Percentiles rank a stretch among this genome's conserved stretches.
These are phyloP conservation scores for Clavispora santaluciae DNA, from an alignment of 805 yeast species.

Conservation along the genomic window DNA sequence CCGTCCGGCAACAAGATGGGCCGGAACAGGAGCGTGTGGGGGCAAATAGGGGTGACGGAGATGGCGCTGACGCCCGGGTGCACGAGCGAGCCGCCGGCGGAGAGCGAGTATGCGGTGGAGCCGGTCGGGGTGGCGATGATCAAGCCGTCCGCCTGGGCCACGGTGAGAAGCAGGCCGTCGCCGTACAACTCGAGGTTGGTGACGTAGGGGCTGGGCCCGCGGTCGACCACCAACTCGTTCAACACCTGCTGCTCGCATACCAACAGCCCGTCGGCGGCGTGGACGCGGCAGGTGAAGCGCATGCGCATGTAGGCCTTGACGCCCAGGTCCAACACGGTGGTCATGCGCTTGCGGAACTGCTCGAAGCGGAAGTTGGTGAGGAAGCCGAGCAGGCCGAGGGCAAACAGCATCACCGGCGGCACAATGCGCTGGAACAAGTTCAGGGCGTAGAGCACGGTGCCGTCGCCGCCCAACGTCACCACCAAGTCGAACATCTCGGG, in stretches of 20 bases:
- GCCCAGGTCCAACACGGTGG: constrained; percentile 60
- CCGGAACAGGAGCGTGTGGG: constrained; percentile 89
- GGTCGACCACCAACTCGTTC: constrained; percentile 84
- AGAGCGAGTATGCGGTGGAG: constrained; percentile 89
- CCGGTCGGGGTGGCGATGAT: constrained; percentile 95
- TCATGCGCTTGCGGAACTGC: constrained; percentile 57
- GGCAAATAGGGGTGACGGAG: constrained; percentile 92
- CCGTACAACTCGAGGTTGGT: constrained; percentile 88
- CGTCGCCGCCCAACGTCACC: constrained; percentile 44
- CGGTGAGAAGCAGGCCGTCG: constrained; percentile 76
- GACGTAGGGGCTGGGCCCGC: constrained; percentile 92
- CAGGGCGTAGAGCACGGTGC: constrained; percentile 41
- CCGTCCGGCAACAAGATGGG: constrained; percentile 92
- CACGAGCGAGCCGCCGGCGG: constrained; percentile 93
- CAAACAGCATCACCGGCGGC: constrained; percentile 44
- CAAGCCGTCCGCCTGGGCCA: constrained; percentile 91
- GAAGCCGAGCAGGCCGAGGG: constrained; percentile 41
- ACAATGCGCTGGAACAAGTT: constrained; percentile 41
- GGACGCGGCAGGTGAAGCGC: constrained; percentile 81
- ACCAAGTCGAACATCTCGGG: constrained; percentile 42
- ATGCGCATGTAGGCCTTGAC: constrained; percentile 74
- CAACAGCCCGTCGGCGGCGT: constrained; percentile 46
- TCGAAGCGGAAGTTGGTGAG: constrained; percentile 78
- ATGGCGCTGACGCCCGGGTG: constrained; percentile 94
- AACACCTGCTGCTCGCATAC: constrained; percentile 70